A percentile compares a stretch with the other conserved stretches of the same genome.
These are phyloP conservation scores for Acacia crassicarpa DNA, from an alignment of 306 rosid genomes.

Conservation along the genomic window DNA sequence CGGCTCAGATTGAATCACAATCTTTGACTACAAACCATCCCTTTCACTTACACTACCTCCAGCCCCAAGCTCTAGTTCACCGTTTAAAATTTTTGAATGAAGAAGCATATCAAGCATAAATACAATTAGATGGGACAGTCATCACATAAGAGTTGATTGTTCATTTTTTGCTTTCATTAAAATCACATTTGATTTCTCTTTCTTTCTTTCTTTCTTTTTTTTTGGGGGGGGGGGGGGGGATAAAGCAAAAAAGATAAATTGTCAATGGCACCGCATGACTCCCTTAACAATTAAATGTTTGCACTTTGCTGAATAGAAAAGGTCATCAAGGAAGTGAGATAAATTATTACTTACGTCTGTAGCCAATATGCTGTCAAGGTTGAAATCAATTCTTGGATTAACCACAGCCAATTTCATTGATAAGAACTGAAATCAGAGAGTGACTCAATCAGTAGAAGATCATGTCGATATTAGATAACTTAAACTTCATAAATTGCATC, in stretches of 20 bases:
- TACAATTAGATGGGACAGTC: conserved; percentile 1
- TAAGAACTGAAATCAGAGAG: conserved; percentile 64
- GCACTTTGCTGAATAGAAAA: not conserved
- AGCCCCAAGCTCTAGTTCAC: conserved; percentile 12
- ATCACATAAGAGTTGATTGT: conserved; percentile 4
- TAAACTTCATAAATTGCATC: conserved; percentile 24
- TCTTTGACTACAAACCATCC: not conserved
- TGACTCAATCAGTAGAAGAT: conserved; percentile 32
- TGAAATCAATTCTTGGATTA: conserved; percentile 82
- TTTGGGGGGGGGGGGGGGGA: not conserved
- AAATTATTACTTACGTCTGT: conserved; percentile 64
- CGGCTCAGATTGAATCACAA: not conserved
- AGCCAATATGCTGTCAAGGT: conserved; percentile 70
- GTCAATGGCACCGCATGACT: not conserved
- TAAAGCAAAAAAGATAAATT: not conserved
- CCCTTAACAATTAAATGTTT: not conserved
- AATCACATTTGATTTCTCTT: too few relatives aligned
- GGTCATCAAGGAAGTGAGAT: not conserved
- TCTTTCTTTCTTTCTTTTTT: not conserved
- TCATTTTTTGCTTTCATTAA: not conserved
- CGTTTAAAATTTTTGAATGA: conserved; percentile 15
- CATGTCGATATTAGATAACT: conserved; percentile 18
- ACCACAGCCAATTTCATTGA: conserved; percentile 95
- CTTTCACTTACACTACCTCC: not conserved
- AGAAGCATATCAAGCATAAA: conserved; percentile 18